Percentiles rank a stretch among this genome's conserved stretches.
phyloP scores from a whole-genome alignment of 164 flowering plant genomes.

The Sextonia rubra region DNA sequence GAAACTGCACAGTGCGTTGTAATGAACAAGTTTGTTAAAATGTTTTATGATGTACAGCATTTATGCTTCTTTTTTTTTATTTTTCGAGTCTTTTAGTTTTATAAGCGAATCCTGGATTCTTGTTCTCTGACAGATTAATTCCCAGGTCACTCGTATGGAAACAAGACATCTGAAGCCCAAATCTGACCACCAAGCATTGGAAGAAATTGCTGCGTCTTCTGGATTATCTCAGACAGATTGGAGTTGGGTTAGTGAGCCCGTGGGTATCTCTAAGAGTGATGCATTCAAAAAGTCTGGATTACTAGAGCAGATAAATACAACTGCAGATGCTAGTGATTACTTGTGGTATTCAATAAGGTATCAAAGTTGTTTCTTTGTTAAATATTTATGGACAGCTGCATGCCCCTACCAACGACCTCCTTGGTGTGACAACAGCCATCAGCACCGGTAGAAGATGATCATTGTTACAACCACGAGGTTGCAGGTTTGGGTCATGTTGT shows the following conservation, averaged over 20 bases:
- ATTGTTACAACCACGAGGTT: too few relatives aligned
- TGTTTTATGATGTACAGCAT: background rate
- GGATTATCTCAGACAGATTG: slow-evolving; percentile 47
- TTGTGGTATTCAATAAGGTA: slow-evolving; percentile 97
- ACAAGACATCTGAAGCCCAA: slow-evolving; percentile 23
- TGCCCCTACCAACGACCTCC: background rate
- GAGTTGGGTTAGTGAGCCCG: slow-evolving; percentile 82
- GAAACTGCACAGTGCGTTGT: background rate
- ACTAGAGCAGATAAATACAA: slow-evolving; percentile 86
- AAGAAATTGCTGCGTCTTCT: slow-evolving; percentile 31
- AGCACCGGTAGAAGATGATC: too few relatives aligned
- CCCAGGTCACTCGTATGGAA: slow-evolving; percentile 30
- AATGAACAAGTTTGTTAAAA: background rate
- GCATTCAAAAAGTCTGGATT: slow-evolving; percentile 58
- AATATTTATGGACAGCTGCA: background rate
- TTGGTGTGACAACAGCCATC: too few relatives aligned
- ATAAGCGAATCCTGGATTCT: background rate
- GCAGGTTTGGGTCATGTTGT: too few relatives aligned
- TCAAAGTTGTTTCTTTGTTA: background rate
- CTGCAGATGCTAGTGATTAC: slow-evolving; percentile 94
- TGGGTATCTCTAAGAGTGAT: slow-evolving; percentile 67
- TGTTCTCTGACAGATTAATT: slow-evolving; percentile 56
- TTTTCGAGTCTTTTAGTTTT: background rate
- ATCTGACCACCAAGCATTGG: slow-evolving; percentile 34
- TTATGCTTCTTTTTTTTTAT: background rate